Base-by-base conservation (phyloP, 1,284 basidiomycete species). In the Trichosporon sp. region DNA sequence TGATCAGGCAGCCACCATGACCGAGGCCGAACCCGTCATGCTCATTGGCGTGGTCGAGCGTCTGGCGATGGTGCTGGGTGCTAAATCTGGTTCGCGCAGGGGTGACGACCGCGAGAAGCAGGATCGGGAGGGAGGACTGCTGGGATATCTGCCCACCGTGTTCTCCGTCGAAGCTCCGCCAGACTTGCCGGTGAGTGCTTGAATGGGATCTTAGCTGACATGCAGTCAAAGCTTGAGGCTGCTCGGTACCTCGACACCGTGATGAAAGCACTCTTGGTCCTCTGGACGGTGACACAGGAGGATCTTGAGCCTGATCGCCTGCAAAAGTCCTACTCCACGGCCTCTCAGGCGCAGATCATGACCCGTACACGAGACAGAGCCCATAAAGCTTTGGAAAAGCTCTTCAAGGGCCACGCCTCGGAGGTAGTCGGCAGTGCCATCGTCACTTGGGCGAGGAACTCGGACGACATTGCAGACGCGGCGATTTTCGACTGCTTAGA, bases 1-100 rank as follows among this genome's bases (percentile, higher is more conserved):
- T 72, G 79, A 73, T 84, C 84, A 71, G 59, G 54, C 69, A 1
- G 70, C 75, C 10, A 66, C 66, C 2, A 86, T 89, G 1, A 92
- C 91, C 1, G 95, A 97, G 78, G 88, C 91, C 0, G 94, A 96
- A 75, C 88, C 94, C 70, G 87, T 91, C 68, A 93, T 92, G 88
- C 85, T 96, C 2, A 86, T 96, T 32, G 92, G 91, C 76, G 90
- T 91, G 0, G 82, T 96, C 56, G 95, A 98, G 77, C 87, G 93
- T 32, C 85, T 97, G 5, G 87, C 94, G 26, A 83, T 91, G 12
- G 85, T 91, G 48, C 90, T 89, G 69, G 75, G 70, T 66, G 77
- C 26, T 37, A 70, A 56, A 43, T 46, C 63, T 46, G 71, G 70
- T 6, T 37, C 14, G 1, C 61, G 74, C 11, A 69, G 70, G 21